These are phyloP conservation scores for Omphalea diandra DNA, from an alignment of 441 rosid genomes.

Conservation along the genomic window DNA sequence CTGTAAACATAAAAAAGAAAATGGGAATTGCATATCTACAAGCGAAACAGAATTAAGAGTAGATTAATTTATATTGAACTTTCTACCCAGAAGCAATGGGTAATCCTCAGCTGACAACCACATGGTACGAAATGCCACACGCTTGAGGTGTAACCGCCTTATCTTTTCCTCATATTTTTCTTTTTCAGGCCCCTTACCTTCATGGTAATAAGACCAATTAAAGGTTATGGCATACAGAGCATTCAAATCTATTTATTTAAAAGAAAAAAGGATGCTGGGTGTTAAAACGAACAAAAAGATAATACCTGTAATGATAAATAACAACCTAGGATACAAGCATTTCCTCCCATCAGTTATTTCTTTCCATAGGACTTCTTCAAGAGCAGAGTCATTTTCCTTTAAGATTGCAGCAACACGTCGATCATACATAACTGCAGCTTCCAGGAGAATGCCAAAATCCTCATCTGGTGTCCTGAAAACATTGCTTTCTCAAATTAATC, in stretches of 20 bases:
- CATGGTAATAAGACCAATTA: slow-evolving; percentile 20
- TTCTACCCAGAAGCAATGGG: slow-evolving; percentile 81
- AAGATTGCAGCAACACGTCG: slow-evolving; percentile 86
- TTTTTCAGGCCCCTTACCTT: slow-evolving; percentile 96
- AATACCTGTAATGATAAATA: slow-evolving; percentile 90
- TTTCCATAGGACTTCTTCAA: slow-evolving; percentile 45
- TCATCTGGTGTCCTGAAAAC: slow-evolving; percentile 96
- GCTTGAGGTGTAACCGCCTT: slow-evolving; percentile 69
- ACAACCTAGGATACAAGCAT: slow-evolving; percentile 62
- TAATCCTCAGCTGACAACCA: slow-evolving; percentile 97
- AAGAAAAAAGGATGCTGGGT: not conserved
- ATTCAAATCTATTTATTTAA: not conserved
- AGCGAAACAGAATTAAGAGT: not conserved
- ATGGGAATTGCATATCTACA: slow-evolving; percentile 7
- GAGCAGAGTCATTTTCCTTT: slow-evolving; percentile 56
- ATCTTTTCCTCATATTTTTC: slow-evolving; percentile 88
- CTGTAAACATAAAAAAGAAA: slow-evolving; percentile 31
- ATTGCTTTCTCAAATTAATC: slow-evolving; percentile 7
- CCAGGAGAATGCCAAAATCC: slow-evolving; percentile 88
- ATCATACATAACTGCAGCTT: slow-evolving; percentile 98
- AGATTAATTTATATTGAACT: not conserved
- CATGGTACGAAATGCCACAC: slow-evolving; percentile 96
- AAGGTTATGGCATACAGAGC: not conserved
- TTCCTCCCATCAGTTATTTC: slow-evolving; percentile 50
- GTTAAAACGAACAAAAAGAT: slow-evolving; percentile 15